These are phyloP conservation scores for Pyrenophora graminea DNA, from an alignment of 2,329 filamentous ascomycete genomes.

Conservation along the genomic window DNA sequence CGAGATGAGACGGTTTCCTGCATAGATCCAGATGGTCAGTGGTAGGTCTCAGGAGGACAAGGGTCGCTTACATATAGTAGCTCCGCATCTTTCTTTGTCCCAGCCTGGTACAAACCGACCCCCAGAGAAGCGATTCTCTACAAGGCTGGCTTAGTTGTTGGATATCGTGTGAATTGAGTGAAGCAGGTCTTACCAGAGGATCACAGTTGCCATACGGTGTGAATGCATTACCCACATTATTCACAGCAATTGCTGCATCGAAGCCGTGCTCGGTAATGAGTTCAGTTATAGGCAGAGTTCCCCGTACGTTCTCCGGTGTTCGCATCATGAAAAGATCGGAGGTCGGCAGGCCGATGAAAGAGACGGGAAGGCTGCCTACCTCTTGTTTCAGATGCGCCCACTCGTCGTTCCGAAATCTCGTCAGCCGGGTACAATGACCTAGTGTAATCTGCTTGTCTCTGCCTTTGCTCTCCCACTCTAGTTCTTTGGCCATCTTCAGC, in stretches of 20 bases:
- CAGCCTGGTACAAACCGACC: slow-evolving; percentile 70
- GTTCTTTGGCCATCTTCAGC: slow-evolving; percentile 55
- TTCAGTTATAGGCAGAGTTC: slow-evolving; percentile 64
- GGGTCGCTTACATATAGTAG: slow-evolving; percentile 58
- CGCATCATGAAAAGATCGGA: slow-evolving; percentile 76
- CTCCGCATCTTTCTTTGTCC: slow-evolving; percentile 62
- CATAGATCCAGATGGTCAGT: slow-evolving; percentile 23
- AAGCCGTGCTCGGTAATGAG: slow-evolving; percentile 64
- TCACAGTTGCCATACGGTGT: slow-evolving; percentile 71
- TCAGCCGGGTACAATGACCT: slow-evolving; percentile 71
- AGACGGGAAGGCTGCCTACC: slow-evolving; percentile 62
- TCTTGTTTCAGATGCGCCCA: slow-evolving; percentile 55
- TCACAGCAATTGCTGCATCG: slow-evolving; percentile 66
- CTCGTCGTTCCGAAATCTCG: slow-evolving; percentile 56
- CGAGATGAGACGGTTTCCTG: slow-evolving; percentile 56
- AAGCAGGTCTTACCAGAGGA: slow-evolving; percentile 54
- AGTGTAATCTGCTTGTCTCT: slow-evolving; percentile 50
- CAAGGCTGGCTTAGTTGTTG: neutral
- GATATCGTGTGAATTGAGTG: neutral
- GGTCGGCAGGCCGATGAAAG: slow-evolving; percentile 71
- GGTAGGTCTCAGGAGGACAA: neutral
- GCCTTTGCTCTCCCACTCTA: slow-evolving; percentile 53
- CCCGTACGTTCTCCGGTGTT: slow-evolving; percentile 53
- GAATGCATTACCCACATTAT: slow-evolving; percentile 76
- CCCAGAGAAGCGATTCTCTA: slow-evolving; percentile 48